Evolutionary conservation across 2,329 filamentous ascomycete species (phyloP).

Genomic region (Aspergillus glaucus): DNA sequence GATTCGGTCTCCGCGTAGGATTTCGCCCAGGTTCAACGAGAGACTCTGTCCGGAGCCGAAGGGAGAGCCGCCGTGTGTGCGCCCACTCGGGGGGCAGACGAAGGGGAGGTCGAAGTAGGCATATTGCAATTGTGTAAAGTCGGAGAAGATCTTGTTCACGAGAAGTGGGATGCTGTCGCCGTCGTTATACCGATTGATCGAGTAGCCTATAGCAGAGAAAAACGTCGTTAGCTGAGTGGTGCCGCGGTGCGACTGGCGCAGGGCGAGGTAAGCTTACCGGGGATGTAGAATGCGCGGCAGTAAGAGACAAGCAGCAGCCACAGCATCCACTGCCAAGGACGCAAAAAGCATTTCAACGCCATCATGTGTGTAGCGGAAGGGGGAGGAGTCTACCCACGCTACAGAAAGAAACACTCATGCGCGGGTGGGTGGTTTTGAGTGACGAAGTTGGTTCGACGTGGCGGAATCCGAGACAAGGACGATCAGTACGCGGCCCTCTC

Average conservation of each 20-base stretch:
- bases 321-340: slow-evolving; percentile 18
- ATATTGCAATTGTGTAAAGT: slow-evolving; percentile 84
- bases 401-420: slow-evolving; percentile 5
- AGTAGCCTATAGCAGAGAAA: slow-evolving; percentile 59
- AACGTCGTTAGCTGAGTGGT: slow-evolving; percentile 6
- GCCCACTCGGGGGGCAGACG: slow-evolving; percentile 71
- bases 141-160: slow-evolving; percentile 87
- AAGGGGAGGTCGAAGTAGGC: slow-evolving; percentile 85
- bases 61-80: slow-evolving; percentile 57
- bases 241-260: background rate
- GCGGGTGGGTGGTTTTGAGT: slow-evolving; percentile 3
- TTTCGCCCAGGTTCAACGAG: slow-evolving; percentile 77
- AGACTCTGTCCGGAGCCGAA: slow-evolving; percentile 71
- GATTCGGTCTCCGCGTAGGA: slow-evolving; percentile 80
- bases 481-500: background rate
- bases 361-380: slow-evolving; percentile 9
- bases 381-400: slow-evolving; percentile 2
- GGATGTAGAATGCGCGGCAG: slow-evolving; percentile 72
- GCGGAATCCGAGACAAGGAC: slow-evolving; percentile 9
- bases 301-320: slow-evolving; percentile 48
- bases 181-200: slow-evolving; percentile 70
- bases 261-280: slow-evolving; percentile 51
- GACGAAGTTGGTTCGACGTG: slow-evolving; percentile 9
- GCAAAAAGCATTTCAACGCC: slow-evolving; percentile 8
- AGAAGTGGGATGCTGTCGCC: slow-evolving; percentile 75